Evolutionary conservation across 2,329 filamentous ascomycete genomes (phyloP), one percentile per base, ranked within the genome.

Genomic region (Curvularia verruculosa): DNA sequence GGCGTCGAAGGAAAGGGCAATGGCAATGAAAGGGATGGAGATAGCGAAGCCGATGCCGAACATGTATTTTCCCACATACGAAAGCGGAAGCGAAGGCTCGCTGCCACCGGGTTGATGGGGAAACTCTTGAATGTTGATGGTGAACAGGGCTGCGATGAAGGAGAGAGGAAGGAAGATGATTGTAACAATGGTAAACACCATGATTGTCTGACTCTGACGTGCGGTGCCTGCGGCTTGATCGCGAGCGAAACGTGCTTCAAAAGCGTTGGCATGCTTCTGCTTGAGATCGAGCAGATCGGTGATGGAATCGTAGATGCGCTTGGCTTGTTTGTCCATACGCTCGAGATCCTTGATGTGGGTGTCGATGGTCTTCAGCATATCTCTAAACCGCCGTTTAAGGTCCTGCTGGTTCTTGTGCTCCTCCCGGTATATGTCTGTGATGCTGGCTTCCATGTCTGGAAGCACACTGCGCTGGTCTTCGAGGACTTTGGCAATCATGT

Each of bases 181-280:
- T 0, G 84, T 86, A 2, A 85, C 83, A 44, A 85, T 81, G 3
- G 84, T 86, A 65, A 86, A 85, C 7, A 85, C 81, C 80, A 85
- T 83, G 58, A 85, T 81, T 0, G 82, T 85, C 54, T 83, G 83
- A 13, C 58, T 82, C 74, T 88, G 80, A 7, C 82, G 79, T 0
- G 85, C 84, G 0, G 86, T 87, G 1, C 84, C 83, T 2, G 84
- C 81, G 0, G 87, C 86, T 70, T 88, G 85, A 48, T 88, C 84
- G 18, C 83, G 78, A 0, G 83, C 82, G 50, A 84, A 88, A 2
- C 86, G 82, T 1, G 86, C 87, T 68, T 89, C 87, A 45, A 88
- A 83, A 0, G 85, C 85, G 72, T 89, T 89, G 61, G 85, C 86
- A 56, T 89, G 86, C 70, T 89, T 89, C 65, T 89, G 87, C 66